Base-by-base conservation (phyloP, 257 asterid species). In the Pogostemon cablin region DNA sequence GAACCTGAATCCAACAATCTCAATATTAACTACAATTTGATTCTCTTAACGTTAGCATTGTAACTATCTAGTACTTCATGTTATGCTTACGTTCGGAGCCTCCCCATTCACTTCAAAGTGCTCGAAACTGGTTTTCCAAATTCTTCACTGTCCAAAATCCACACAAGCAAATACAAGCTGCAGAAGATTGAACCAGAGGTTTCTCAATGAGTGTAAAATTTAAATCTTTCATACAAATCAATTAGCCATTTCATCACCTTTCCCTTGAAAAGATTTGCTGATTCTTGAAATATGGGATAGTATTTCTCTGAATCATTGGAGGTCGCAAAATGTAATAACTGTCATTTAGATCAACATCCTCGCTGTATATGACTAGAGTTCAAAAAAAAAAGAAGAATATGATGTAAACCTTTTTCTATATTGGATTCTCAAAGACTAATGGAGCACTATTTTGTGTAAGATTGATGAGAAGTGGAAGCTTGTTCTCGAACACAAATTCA, bases 341-440 rank as follows among this genome's bases (percentile, higher is more conserved):
- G 46, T 42, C 5, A 4, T 42, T 42, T 4, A 42, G 8, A 8
- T 42, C 46, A 42, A 42, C 4, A 42, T 42, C 8, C 7, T 8
- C 46, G 25, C 25, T 20, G 25, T 20, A 20, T 20, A 20, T 20
- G 25, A 20, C 25, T 20, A 47, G 41, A 63, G 15, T 43, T 73
- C 62, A 17, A 43, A 4, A 57, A 32, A 4, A 32, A 55, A 32
- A 53, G 48, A 67, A 69, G 58, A 62, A 54, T 55, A 20, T 68
- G 25, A 20, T 20, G 25, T 20, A n/a, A 20, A 90, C 98, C 96
- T 91, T 97, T 61, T 87, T 93, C 91, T 89, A 89, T 60, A 93
- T 90, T 50, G 98, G 95, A 84, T 88, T 91, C 80, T 93, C 98
- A 67, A 93, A 93, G 71, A 93, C 85, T 40, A 73, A 62, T 8